Conservation (phyloP, 306 rosid species). For the Cicer bijugum region DNA sequence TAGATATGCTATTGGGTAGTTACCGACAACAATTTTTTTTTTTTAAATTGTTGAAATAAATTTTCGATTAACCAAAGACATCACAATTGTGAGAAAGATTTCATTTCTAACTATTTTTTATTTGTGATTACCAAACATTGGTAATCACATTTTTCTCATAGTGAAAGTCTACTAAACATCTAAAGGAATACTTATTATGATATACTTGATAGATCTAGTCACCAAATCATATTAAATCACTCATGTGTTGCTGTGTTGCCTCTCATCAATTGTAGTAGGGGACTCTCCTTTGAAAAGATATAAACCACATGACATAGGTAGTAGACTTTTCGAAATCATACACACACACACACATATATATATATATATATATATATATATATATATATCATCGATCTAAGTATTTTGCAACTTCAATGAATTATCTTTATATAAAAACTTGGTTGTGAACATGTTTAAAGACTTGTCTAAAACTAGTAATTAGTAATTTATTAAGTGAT, state of each 20-base stretch:
- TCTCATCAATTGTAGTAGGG: background rate
- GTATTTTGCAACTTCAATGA: background rate
- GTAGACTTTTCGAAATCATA: background rate
- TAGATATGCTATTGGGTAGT: too few relatives aligned
- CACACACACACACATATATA: too few relatives aligned
- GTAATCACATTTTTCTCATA: background rate
- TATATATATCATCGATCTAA: too few relatives aligned
- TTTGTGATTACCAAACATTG: too few relatives aligned
- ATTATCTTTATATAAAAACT: background rate
- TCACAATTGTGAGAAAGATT: too few relatives aligned
- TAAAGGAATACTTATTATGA: background rate
- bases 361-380: too few relatives aligned
- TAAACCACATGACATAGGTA: background rate
- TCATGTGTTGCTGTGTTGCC: background rate
- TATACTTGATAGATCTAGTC: background rate
- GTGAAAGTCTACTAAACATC: background rate
- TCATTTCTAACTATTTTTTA: too few relatives aligned
- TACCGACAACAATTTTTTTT: too few relatives aligned
- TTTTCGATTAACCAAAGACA: too few relatives aligned
- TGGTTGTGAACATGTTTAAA: background rate
- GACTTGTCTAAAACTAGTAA: background rate
- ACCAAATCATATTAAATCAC: background rate
- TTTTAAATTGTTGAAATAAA: too few relatives aligned
- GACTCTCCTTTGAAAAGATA: background rate
- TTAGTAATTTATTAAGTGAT: too few relatives aligned